Evolutionary conservation across 768 basidiomycete species (phyloP).

Genomic region (Tephrocybe sp.): DNA sequence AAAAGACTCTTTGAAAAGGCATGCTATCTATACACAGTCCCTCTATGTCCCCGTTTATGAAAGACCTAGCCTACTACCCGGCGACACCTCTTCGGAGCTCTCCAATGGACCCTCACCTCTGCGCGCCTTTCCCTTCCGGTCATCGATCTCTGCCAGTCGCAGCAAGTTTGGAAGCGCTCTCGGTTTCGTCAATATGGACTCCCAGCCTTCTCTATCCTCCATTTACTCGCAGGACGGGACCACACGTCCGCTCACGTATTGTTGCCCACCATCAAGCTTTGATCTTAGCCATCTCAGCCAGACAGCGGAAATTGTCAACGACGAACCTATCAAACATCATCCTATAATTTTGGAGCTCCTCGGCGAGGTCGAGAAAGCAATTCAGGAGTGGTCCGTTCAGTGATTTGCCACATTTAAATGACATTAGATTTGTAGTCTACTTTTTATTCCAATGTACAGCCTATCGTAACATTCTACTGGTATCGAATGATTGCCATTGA

Average conservation of each 20-base stretch:
- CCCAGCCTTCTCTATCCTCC: conserved; percentile 20
- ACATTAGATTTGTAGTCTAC: not conserved
- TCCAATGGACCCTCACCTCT: not conserved
- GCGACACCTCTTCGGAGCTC: not conserved
- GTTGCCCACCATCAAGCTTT: conserved; percentile 11
- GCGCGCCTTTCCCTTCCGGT: conserved; percentile 4
- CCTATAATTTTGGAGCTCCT: conserved; percentile 31
- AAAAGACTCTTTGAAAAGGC: conserved; percentile 27
- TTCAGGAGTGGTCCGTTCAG: conserved; percentile 27
- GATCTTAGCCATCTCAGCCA: not conserved
- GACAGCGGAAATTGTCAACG: not conserved
- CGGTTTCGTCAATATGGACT: conserved; percentile 12
- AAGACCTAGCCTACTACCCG: not conserved
- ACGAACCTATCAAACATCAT: conserved; percentile 20
- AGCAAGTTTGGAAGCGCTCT: conserved; percentile 3
- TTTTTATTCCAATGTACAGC: not conserved
- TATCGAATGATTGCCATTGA: not conserved
- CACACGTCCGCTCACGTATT: conserved; percentile 1
- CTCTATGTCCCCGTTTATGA: conserved; percentile 25
- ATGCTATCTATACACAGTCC: conserved; percentile 36
- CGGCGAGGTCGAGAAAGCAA: conserved; percentile 30
- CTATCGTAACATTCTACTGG: not conserved
- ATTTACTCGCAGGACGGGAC: conserved; percentile 21
- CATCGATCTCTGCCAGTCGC: conserved; percentile 3
- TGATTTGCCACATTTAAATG: not conserved